Conservation (phyloP, 805 yeast species). For the Saccharomycopsis malanga region DNA sequence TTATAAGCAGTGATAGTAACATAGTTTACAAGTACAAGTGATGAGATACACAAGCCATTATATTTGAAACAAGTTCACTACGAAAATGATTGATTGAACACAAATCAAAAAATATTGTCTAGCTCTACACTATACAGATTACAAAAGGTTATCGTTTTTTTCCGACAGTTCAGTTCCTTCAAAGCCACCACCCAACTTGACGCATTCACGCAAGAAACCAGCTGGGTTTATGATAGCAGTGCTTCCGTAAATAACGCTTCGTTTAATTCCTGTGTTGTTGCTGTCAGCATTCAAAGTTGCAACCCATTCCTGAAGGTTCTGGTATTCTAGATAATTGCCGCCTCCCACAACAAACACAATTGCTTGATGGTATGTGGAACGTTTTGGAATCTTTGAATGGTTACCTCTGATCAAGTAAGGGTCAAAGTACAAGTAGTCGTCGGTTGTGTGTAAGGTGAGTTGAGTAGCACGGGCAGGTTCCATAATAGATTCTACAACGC, state of each 20-base stretch:
- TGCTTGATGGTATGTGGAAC: constrained; percentile 73
- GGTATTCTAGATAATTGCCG: constrained; percentile 90
- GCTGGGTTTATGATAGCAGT: constrained; percentile 67
- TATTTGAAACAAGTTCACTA: no score
- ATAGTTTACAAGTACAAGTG: no score
- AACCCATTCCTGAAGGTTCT: constrained; percentile 88
- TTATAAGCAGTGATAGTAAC: no score
- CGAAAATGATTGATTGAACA: no score
- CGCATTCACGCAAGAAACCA: constrained; percentile 62
- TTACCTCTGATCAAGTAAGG: constrained; percentile 84
- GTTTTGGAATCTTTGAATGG: constrained; percentile 79
- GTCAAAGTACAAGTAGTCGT: constrained; percentile 84
- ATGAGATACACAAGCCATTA: no score
- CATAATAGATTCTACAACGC: constrained; percentile 85
- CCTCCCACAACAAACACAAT: constrained; percentile 95
- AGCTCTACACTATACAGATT: no score
- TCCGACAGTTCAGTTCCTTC: not conserved
- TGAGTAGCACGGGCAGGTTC: constrained; percentile 65
- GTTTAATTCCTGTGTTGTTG: constrained; percentile 32
- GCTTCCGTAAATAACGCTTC: constrained; percentile 77
- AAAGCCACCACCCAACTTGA: constrained; percentile 36
- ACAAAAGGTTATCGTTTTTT: not conserved
- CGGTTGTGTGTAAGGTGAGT: constrained; percentile 65
- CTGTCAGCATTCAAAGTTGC: constrained; percentile 31
- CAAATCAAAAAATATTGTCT: no score